phyloP scores from a whole-genome alignment of 2,329 filamentous ascomycete species.

The Dendryphion nanum region DNA sequence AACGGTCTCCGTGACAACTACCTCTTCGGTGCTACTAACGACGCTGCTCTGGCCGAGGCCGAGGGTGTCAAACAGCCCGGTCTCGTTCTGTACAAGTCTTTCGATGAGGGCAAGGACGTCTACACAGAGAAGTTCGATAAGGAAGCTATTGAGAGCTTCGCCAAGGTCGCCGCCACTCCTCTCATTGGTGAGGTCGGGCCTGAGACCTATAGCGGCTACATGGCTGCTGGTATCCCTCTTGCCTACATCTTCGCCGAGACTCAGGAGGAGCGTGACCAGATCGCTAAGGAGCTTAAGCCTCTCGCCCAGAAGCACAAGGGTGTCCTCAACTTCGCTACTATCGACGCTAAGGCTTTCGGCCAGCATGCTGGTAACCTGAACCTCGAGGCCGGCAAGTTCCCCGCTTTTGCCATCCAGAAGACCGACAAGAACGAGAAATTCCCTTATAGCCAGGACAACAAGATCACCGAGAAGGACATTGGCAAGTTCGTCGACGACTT shows the following conservation, averaged over 20 bases:
- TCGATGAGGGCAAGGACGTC: constrained; percentile 91
- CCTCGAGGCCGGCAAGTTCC: constrained; percentile 93
- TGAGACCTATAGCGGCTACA: constrained; percentile 94
- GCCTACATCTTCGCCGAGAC: constrained; percentile 98
- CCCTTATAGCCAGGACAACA: constrained; percentile 82
- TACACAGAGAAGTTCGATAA: constrained; percentile 80
- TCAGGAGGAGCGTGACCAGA: constrained; percentile 78
- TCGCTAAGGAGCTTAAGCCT: constrained; percentile 75
- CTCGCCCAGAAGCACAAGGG: constrained; percentile 91
- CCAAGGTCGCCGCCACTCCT: constrained; percentile 81
- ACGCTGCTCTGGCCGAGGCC: constrained; percentile 79
- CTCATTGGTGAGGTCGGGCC: constrained; percentile 94
- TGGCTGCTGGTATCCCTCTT: constrained; percentile 85
- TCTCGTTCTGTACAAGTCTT: constrained; percentile 93
- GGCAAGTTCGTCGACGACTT: constrained; percentile 84
- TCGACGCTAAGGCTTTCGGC: constrained; percentile 91
- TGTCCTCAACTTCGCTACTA: constrained; percentile 95
- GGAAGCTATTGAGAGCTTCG: constrained; percentile 77
- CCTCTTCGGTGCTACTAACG: constrained; percentile 86
- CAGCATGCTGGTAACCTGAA: constrained; percentile 96
- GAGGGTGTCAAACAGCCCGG: constrained; percentile 86
- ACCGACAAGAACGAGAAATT: constrained; percentile 95
- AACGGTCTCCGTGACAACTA: constrained; percentile 80
- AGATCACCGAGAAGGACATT: constrained; percentile 72
- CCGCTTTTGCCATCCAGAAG: constrained; percentile 96